Evolutionary conservation across 176 grass and related monocot genomes (phyloP).

Genomic region (Zoysia japonica): DNA sequence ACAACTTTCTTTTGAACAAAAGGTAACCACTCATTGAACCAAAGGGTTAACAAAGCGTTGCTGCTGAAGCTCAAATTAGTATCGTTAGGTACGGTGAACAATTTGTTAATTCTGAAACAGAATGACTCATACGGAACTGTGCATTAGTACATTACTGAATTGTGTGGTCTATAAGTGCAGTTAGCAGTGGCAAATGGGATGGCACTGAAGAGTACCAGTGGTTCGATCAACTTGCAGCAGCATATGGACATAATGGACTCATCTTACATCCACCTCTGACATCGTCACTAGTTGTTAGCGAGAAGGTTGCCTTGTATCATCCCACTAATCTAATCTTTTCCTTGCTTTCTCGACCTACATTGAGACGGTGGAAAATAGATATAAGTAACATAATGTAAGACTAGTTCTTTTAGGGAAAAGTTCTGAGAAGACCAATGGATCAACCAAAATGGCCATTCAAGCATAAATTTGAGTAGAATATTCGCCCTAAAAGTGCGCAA

Average conservation of each 20-base stretch:
- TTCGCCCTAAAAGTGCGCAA: no score
- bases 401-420: background rate
- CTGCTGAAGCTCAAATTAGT: background rate
- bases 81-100: background rate
- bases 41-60: background rate
- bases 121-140: background rate
- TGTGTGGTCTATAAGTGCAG: background rate
- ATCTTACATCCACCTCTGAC: slow-evolving; percentile 1
- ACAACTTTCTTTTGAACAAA: background rate
- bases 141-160: slow-evolving; percentile 1
- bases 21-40: background rate
- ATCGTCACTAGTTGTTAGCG: slow-evolving; percentile 38
- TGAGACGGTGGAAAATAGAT: background rate
- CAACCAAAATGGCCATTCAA: background rate
- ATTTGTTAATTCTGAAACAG: slow-evolving; percentile 2
- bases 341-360: slow-evolving; percentile 58
- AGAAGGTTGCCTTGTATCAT: slow-evolving; percentile 54
- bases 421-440: background rate
- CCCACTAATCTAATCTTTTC: slow-evolving; percentile 76
- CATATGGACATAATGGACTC: background rate
- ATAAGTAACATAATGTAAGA: background rate
- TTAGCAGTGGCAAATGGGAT: slow-evolving; percentile 19
- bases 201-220: background rate
- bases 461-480: no score
- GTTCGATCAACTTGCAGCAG: slow-evolving; percentile 17